These are phyloP conservation scores for Ilyonectria sp. DNA, from an alignment of 2,329 filamentous ascomycete species.

Conservation along the genomic window DNA sequence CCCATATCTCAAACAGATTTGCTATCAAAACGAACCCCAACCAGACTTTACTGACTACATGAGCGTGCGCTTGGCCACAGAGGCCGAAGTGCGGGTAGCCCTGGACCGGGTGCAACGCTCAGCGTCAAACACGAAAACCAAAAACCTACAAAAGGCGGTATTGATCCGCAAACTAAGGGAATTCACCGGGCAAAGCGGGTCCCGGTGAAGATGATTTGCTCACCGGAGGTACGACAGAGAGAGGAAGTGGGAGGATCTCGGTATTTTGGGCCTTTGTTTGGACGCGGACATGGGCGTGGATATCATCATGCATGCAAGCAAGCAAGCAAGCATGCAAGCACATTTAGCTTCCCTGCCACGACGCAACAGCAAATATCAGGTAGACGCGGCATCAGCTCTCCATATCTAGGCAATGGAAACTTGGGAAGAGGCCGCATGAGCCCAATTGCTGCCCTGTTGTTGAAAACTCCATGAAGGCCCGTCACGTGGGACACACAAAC, in stretches of 20 bases:
- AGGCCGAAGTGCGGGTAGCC: conserved; percentile 75
- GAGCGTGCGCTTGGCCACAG: conserved; percentile 67
- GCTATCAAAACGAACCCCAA: conserved; percentile 20
- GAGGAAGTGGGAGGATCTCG: conserved; percentile 19
- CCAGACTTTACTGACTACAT: conserved; percentile 25
- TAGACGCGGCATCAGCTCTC: background rate
- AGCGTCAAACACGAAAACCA: conserved; percentile 36
- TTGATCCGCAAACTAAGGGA: conserved; percentile 42
- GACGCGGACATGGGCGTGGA: conserved; percentile 28
- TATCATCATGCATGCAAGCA: conserved; percentile 21
- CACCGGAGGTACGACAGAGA: conserved; percentile 22
- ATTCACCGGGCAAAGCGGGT: conserved; percentile 29
- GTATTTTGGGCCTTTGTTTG: conserved; percentile 30
- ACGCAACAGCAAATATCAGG: conserved; percentile 13
- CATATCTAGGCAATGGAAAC: background rate
- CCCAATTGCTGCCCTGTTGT: conserved; percentile 3
- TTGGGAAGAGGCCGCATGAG: background rate
- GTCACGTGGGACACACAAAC: conserved; percentile 30
- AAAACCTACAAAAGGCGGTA: conserved; percentile 37
- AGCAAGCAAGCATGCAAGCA: conserved; percentile 25
- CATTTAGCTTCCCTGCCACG: conserved; percentile 21
- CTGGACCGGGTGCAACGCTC: conserved; percentile 70
- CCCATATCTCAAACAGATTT: conserved; percentile 37
- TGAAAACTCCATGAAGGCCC: background rate
- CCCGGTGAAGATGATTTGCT: conserved; percentile 31